Conservation (phyloP, 305 asterid species). For the Andrographis paniculata region DNA sequence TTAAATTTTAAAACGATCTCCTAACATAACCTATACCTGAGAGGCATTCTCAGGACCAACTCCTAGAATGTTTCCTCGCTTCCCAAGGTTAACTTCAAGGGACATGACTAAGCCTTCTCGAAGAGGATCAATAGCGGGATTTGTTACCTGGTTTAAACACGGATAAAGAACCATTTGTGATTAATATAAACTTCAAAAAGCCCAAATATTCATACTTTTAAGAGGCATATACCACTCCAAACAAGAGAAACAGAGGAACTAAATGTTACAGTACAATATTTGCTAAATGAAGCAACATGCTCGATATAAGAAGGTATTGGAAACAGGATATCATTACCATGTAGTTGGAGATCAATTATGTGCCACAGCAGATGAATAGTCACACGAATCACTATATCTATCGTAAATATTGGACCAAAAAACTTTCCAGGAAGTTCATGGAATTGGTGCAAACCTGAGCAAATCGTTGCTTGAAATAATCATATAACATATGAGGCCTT, state of each 20-base stretch:
- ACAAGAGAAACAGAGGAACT: slow-evolving; percentile 7
- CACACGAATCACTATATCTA: background rate
- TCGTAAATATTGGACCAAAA: background rate
- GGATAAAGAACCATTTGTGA: slow-evolving; percentile 16
- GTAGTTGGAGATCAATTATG: too few species aligned
- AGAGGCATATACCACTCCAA: background rate
- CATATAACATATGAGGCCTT: slow-evolving; percentile 87
- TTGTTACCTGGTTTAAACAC: slow-evolving; percentile 65
- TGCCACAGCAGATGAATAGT: too few species aligned
- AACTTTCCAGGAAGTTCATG: background rate
- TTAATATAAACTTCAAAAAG: slow-evolving; percentile 12
- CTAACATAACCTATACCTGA: slow-evolving; percentile 43
- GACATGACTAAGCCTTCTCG: slow-evolving; percentile 99
- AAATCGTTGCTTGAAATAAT: slow-evolving; percentile 96
- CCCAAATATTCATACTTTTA: slow-evolving; percentile 3
- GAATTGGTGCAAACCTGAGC: slow-evolving; percentile 65
- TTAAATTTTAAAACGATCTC: background rate
- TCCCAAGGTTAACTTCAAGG: slow-evolving; percentile 95
- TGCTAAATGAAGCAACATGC: slow-evolving; percentile 7
- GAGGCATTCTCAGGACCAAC: slow-evolving; percentile 95
- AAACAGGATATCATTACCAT: too few species aligned
- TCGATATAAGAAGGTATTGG: background rate
- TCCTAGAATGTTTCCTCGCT: slow-evolving; percentile 86
- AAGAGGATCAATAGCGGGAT: slow-evolving; percentile 98
- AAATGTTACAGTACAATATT: slow-evolving; percentile 7